phyloP scores from a whole-genome alignment of 176 grass and related monocot species.

The maize (Zea mays) region Zm-B73-REFERENCE-NAM-5.0 NC_050102.1:176249501-176250000 shows the following conservation, averaged over 20 bases:
- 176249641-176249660: too few relatives aligned
- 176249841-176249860: background rate
- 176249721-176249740: conserved; percentile 46
- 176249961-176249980: conserved; percentile 3
- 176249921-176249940: background rate
- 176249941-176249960: background rate
- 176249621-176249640: too few relatives aligned
- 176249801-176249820: conserved; percentile 40
- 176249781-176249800: conserved; percentile 59
- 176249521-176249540: too few relatives aligned
- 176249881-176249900: conserved; percentile 28
- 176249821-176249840: background rate
- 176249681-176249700: too few relatives aligned
- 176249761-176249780: conserved; percentile 59
- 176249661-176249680: too few relatives aligned
- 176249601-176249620: too few relatives aligned
- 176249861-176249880: background rate
- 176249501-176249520: too few relatives aligned
- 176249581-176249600: too few relatives aligned
- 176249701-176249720: conserved; percentile 37
- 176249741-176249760: conserved; percentile 54
- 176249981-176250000: conserved; percentile 1
- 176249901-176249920: conserved; percentile 25
- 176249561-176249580: too few relatives aligned
- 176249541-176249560: too few relatives aligned